phyloP scores from a whole-genome alignment of 1,139 yeast species.

The Yamadazyma epiphylla region DNA sequence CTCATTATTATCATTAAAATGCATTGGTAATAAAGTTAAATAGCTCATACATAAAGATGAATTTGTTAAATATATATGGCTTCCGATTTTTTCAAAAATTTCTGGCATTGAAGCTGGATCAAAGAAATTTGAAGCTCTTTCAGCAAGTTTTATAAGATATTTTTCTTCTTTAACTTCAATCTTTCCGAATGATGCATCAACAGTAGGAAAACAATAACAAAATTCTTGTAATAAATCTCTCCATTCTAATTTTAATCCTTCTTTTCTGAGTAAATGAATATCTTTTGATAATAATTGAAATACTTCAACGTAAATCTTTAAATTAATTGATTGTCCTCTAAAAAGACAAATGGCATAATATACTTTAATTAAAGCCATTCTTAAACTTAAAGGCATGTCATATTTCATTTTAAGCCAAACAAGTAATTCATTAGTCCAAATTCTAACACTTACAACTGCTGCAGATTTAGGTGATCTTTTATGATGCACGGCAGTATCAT shows the following conservation, averaged over 20 bases:
- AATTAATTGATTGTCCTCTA: constrained; percentile 67
- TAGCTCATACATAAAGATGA: constrained; percentile 58
- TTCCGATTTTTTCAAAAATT: constrained; percentile 34
- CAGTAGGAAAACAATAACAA: constrained; percentile 27
- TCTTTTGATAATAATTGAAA: constrained; percentile 58
- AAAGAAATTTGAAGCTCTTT: constrained; percentile 46
- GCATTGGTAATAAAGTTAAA: constrained; percentile 51
- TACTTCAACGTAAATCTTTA: constrained; percentile 61
- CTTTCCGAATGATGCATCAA: constrained; percentile 26
- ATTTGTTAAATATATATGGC: constrained; percentile 55
- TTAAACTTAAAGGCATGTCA: constrained; percentile 67
- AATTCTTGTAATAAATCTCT: constrained; percentile 40
- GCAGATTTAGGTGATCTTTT: constrained; percentile 66
- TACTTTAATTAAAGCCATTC: constrained; percentile 62
- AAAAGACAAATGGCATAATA: constrained; percentile 72
- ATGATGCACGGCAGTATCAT: constrained; percentile 37
- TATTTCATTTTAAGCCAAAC: constrained; percentile 80
- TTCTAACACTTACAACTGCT: constrained; percentile 69
- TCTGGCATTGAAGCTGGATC: constrained; percentile 31
- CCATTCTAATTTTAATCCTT: constrained; percentile 52
- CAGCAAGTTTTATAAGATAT: constrained; percentile 42
- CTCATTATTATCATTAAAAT: constrained; percentile 20
- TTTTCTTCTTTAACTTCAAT: constrained; percentile 42
- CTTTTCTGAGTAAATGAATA: constrained; percentile 32
- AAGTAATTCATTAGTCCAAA: constrained; percentile 86